These are phyloP conservation scores for Arabidopsis suecica DNA, from an alignment of 345 rosid genomes.

Conservation along the genomic window DNA sequence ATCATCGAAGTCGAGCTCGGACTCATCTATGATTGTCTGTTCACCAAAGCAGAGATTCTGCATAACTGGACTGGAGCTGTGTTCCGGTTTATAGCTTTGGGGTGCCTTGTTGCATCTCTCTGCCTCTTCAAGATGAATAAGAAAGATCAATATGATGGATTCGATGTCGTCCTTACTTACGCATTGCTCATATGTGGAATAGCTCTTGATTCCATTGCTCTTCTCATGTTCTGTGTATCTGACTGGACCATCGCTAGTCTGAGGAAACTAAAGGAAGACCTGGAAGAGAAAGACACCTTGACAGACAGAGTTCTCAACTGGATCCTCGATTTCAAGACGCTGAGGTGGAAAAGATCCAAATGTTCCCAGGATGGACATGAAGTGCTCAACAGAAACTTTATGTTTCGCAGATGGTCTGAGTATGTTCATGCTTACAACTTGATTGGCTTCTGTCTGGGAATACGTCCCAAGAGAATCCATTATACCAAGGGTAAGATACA, in stretches of 20 bases:
- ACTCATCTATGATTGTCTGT: conserved; percentile 53
- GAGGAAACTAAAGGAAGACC: conserved; percentile 17
- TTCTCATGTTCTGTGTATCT: conserved; percentile 59
- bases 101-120: conserved; percentile 46
- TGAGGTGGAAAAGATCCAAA: conserved; percentile 25
- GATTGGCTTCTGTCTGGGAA: conserved; percentile 54
- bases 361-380: background rate
- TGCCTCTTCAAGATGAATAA: conserved; percentile 43
- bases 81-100: conserved; percentile 45
- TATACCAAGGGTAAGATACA: conserved; percentile 32
- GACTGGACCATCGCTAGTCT: conserved; percentile 57
- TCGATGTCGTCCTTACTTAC: conserved; percentile 63
- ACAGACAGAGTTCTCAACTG: conserved; percentile 10
- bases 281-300: conserved; percentile 23
- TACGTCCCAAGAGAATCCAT: conserved; percentile 44
- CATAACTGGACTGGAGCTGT: conserved; percentile 21
- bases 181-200: conserved; percentile 61
- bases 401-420: conserved; percentile 63
- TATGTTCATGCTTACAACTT: conserved; percentile 54
- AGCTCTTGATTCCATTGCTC: conserved; percentile 54
- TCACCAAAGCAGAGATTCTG: conserved; percentile 53
- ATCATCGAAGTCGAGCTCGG: conserved; percentile 52
- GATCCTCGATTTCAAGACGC: conserved; percentile 41
- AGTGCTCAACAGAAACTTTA: conserved; percentile 44
- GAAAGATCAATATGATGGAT: conserved; percentile 36